These are phyloP conservation scores for Kodamaea nitidulidarum DNA, from an alignment of 805 yeast genomes.

Conservation along the genomic window DNA sequence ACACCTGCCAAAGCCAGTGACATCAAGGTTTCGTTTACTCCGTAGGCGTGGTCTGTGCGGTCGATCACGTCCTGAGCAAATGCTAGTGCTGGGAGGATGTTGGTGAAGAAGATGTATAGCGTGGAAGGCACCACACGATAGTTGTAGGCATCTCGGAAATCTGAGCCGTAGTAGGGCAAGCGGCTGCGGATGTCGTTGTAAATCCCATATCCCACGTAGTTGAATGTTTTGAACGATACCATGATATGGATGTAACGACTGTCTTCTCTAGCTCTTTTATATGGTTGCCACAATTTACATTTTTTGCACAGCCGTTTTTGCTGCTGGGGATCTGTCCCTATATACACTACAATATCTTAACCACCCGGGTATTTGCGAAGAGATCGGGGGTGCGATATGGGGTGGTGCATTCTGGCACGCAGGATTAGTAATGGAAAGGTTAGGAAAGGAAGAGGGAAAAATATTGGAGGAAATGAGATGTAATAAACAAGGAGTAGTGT, in stretches of 20 bases:
- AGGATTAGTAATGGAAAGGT: too few species aligned
- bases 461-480: too few species aligned
- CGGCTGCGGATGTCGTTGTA: constrained; percentile 47
- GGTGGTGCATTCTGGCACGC: too few species aligned
- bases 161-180: constrained; percentile 67
- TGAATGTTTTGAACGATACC: constrained; percentile 11
- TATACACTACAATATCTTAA: too few species aligned
- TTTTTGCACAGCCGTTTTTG: too few species aligned
- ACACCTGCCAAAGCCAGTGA: constrained; percentile 87
- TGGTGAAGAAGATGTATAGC: constrained; percentile 81
- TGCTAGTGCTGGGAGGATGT: constrained; percentile 87
- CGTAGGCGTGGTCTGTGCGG: constrained; percentile 79
- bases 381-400: too few species aligned
- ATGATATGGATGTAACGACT: too few species aligned
- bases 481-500: too few species aligned
- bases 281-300: background rate
- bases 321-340: too few species aligned
- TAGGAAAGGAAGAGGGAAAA: too few species aligned
- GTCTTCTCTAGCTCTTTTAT: background rate
- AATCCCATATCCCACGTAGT: constrained; percentile 46
- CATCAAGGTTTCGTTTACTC: constrained; percentile 84
- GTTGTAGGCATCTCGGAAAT: constrained; percentile 77
- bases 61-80: constrained; percentile 98
- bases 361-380: too few species aligned
- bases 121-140: constrained; percentile 87